Percentiles rank a stretch among this genome's conserved stretches.
Conservation (phyloP, 768 basidiomycete genomes). For the Lentinus brumalis region DNA sequence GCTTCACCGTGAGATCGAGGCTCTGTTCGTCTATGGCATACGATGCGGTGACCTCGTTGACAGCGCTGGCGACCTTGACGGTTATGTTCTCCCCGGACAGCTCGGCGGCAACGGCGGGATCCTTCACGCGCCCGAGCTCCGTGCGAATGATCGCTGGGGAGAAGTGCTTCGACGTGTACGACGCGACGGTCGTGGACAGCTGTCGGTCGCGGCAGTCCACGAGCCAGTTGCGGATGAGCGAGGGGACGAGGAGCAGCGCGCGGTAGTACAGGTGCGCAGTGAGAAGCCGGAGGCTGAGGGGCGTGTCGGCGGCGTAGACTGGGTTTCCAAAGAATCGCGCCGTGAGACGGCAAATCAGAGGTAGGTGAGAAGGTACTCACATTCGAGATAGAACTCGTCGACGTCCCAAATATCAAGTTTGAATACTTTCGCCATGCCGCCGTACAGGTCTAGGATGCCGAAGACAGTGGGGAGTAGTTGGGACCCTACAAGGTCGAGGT, state of each 20-base stretch:
- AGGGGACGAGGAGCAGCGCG: conserved; percentile 79
- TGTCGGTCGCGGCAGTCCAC: conserved; percentile 88
- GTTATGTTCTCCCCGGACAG: conserved; percentile 76
- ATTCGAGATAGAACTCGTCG: conserved; percentile 76
- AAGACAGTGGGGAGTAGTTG: conserved; percentile 76
- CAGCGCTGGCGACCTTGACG: conserved; percentile 71
- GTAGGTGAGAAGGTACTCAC: conserved; percentile 43
- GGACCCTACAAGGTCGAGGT: conserved; percentile 59
- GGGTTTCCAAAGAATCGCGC: not conserved
- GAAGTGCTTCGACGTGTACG: conserved; percentile 82
- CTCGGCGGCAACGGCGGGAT: conserved; percentile 52
- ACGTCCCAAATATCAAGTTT: conserved; percentile 86
- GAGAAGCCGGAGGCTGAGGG: conserved; percentile 61
- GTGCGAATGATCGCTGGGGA: conserved; percentile 85
- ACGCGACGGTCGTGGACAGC: conserved; percentile 70
- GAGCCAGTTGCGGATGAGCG: conserved; percentile 84
- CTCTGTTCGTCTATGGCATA: conserved; percentile 93
- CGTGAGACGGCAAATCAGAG: not conserved
- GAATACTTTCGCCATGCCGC: conserved; percentile 64
- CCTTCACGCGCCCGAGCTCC: conserved; percentile 76
- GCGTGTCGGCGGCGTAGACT: conserved; percentile 61
- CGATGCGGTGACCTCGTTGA: conserved; percentile 80
- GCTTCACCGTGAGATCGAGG: conserved; percentile 83
- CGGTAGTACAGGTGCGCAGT: conserved; percentile 91
- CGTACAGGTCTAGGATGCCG: conserved; percentile 64